These are phyloP conservation scores for Closterium sp. DNA, from an alignment of 139 green algal genomes.

Conservation along the genomic window DNA sequence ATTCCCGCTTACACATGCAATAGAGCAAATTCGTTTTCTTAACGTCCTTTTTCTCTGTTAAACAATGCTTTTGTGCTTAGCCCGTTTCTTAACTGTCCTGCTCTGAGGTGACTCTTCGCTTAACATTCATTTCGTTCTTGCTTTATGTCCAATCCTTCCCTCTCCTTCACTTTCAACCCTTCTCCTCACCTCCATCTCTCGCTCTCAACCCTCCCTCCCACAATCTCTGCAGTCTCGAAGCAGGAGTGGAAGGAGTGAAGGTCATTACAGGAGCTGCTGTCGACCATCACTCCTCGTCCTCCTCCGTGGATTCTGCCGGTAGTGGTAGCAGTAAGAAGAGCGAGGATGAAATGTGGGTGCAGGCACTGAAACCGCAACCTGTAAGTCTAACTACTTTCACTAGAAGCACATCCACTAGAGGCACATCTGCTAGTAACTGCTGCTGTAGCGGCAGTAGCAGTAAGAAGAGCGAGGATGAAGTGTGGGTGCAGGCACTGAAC, in stretches of 20 bases:
- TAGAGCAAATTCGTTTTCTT: no score
- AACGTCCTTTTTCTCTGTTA: no score
- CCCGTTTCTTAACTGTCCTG: no score
- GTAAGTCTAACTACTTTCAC: not conserved
- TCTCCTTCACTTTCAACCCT: no score
- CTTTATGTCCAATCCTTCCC: no score
- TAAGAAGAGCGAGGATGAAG: not conserved
- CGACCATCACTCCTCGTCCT: not conserved
- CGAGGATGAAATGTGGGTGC: not conserved
- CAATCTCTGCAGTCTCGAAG: not conserved
- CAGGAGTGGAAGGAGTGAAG: not conserved
- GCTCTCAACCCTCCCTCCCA: not conserved
- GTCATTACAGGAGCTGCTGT: not conserved
- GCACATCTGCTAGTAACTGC: no score
- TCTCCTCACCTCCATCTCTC: no score
- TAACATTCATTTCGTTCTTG: no score
- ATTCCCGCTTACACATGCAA: no score
- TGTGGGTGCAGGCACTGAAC: not conserved
- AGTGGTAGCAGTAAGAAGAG: not conserved
- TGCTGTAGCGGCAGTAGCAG: not conserved
- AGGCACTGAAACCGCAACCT: not conserved
- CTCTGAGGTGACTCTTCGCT: no score
- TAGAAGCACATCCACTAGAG: no score
- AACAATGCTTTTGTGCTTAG: no score
- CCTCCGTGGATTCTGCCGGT: not conserved